Base-by-base conservation (phyloP, 176 grass and related monocot genomes). In the Saccharum spontaneum region DNA sequence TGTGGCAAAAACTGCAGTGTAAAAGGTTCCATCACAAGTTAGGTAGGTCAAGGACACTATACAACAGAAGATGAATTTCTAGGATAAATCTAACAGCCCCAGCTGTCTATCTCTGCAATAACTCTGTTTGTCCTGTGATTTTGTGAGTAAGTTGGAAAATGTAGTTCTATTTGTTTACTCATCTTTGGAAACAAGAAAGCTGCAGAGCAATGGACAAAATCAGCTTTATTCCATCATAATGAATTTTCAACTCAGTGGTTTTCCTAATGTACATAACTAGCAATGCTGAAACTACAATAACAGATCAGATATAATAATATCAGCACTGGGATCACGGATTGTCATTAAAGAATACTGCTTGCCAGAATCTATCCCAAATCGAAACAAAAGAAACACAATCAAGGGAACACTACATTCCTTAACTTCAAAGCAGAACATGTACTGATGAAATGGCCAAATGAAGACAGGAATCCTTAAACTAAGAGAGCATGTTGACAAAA, bases 401-500 rank as follows among this genome's bases (percentile, higher is more conserved):
- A 79, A 75, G 65, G 59, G 44, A 65, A 65, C 48, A 88, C 33
- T 41, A 57, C 17, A 59, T 89, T 82, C 66, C 89, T 92, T 88
- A 88, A 71, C 85, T 88, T 86, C 52, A 89, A 93, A 92, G 84
- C 72, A 82, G 60, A 81, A 89, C 26, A 83, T 75, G 22, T 78
- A 46, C 36, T 63, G 64, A 87, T 84, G 30, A 74, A 73, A 81
- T 83, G 64, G 67, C 45, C 50, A 84, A 82, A 70, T 79, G 41
- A 86, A 90, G 83, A 89, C 85, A 89, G 84, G 88, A 84, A 87
- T 85, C 80, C 83, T 92, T 97, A 97, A 94, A 97, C 87, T 89
- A 92, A 90, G 90, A 84, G 80, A 85, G 79, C 82, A 88, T 97
- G 90, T 82, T 88, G 82, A 77, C 57, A 90, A 92, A 97, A 97